A percentile compares a stretch with the other conserved stretches of the same genome.
phyloP scores from a whole-genome alignment of 176 grass and related monocot species.

The Rhipidocladum racemiflorum region DNA sequence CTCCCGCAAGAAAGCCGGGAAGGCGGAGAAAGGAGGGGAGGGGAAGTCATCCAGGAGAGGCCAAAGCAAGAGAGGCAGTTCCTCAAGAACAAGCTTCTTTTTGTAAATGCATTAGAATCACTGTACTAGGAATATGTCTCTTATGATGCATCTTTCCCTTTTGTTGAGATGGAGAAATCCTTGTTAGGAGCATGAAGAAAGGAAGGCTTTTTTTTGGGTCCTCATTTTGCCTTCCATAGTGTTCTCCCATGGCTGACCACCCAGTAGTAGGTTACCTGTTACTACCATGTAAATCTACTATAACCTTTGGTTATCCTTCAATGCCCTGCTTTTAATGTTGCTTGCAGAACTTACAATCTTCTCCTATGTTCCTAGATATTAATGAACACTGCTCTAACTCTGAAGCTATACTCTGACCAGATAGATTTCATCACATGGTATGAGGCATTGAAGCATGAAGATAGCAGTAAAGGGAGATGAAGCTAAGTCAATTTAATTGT shows the following conservation, averaged over 20 bases:
- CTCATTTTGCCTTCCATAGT: constrained; percentile 51
- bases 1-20: constrained; percentile 44
- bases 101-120: constrained; percentile 46
- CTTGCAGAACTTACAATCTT: constrained; percentile 35
- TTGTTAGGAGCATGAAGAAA: constrained; percentile 45
- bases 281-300: constrained; percentile 43
- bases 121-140: constrained; percentile 15
- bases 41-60: constrained; percentile 43
- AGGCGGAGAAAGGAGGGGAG: constrained; percentile 46
- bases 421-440: constrained; percentile 21
- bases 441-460: background rate
- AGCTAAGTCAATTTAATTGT: background rate
- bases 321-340: constrained; percentile 42
- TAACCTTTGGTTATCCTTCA: constrained; percentile 36
- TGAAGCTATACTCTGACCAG: constrained; percentile 28
- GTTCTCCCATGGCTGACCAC: constrained; percentile 43
- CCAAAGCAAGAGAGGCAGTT: constrained; percentile 42
- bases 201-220: constrained; percentile 42
- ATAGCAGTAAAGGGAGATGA: constrained; percentile 34
- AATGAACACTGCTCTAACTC: constrained; percentile 41
- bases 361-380: constrained; percentile 32
- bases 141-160: constrained; percentile 14
- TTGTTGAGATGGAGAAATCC: constrained; percentile 28
- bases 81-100: constrained; percentile 54
- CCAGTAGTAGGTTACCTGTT: constrained; percentile 41